phyloP scores from a whole-genome alignment of 192 early-diverging fungal species.

The Linnemannia schmuckeri region DNA sequence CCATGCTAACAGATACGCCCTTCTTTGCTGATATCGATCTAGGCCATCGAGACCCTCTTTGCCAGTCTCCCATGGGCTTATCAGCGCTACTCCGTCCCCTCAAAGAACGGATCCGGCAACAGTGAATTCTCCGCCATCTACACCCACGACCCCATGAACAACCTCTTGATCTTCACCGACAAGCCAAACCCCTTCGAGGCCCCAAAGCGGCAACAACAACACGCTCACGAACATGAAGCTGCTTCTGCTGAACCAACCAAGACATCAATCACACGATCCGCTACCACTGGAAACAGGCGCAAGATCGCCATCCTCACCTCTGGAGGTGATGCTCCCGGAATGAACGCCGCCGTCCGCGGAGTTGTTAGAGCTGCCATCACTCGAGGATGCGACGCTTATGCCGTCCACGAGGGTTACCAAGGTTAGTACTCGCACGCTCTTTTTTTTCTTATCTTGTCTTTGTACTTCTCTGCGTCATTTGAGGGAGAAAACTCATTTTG shows the following conservation, averaged over 20 bases:
- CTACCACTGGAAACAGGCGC: conserved; percentile 56
- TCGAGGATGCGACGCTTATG: conserved; percentile 85
- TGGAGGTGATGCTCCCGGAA: conserved; percentile 97
- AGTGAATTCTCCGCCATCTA: conserved; percentile 58
- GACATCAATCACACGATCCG: conserved; percentile 7
- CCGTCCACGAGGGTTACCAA: conserved; percentile 97
- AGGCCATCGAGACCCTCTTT: conserved; percentile 39
- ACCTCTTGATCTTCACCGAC: conserved; percentile 81
- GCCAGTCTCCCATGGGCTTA: conserved; percentile 42
- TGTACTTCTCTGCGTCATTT: neutral
- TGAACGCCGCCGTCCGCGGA: conserved; percentile 95
- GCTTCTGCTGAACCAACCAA: conserved; percentile 7
- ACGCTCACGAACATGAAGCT: conserved; percentile 3
- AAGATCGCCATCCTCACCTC: conserved; percentile 94
- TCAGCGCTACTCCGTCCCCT: conserved; percentile 34
- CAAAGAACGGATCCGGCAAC: conserved; percentile 6
- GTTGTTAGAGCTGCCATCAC: conserved; percentile 91
- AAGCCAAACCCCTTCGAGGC: conserved; percentile 64
- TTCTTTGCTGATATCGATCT: neutral
- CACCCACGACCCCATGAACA: conserved; percentile 84
- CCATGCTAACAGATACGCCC: neutral
- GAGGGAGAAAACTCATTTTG: neutral
- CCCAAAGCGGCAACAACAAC: conserved; percentile 18
- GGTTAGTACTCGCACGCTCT: conserved; percentile 51
- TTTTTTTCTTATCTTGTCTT: neutral